Conservation (phyloP, 371 early-diverging fungal genomes). For the Apophysomyces sp. region DNA sequence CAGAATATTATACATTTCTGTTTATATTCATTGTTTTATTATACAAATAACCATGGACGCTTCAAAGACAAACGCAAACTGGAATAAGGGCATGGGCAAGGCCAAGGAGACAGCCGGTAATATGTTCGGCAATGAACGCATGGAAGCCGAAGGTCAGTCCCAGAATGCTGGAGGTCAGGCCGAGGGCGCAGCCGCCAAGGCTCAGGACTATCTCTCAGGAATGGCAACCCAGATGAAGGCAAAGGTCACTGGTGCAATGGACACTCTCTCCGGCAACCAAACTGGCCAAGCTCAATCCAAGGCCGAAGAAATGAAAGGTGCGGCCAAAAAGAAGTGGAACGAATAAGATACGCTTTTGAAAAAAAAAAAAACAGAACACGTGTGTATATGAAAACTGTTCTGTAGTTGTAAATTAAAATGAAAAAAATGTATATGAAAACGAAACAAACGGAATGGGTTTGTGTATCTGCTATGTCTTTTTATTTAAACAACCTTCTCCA, state of each 20-base stretch:
- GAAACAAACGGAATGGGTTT: no score
- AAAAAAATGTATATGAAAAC: no score
- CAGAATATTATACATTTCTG: no score
- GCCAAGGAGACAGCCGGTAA: slow-evolving; percentile 43
- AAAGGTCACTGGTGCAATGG: slow-evolving; percentile 28
- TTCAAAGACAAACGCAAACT: slow-evolving; percentile 22
- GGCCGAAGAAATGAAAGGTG: slow-evolving; percentile 19
- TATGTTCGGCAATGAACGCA: slow-evolving; percentile 31
- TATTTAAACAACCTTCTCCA: slow-evolving; percentile 53
- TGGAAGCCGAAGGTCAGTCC: slow-evolving; percentile 41
- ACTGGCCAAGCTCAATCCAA: slow-evolving; percentile 14
- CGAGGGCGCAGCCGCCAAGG: slow-evolving; percentile 30
- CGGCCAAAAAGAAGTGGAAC: slow-evolving; percentile 23
- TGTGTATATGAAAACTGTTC: no score
- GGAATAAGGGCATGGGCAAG: slow-evolving; percentile 40
- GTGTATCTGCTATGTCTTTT: background rate
- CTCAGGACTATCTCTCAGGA: slow-evolving; percentile 23
- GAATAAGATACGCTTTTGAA: slow-evolving; percentile 4
- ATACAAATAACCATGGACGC: background rate
- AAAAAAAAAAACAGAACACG: no score
- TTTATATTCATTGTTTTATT: no score
- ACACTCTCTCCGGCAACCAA: slow-evolving; percentile 26
- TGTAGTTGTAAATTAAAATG: no score
- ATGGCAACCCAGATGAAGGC: slow-evolving; percentile 23
- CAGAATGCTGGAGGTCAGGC: slow-evolving; percentile 38